A percentile compares a stretch with the other conserved stretches of the same genome.
Conservation (phyloP, 306 rosid species). For the peach (Prunus persica) region Prunus_persica_NCBIv2 NC_034015.1:7669001-7669500, state of each 20-base stretch:
- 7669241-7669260: not conserved
- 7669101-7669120: conserved; percentile 15
- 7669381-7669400: not conserved
- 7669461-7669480: not conserved
- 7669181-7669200: not conserved
- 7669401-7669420: not conserved
- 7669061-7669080: conserved; percentile 85
- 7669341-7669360: not conserved
- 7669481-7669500: not conserved
- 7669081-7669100: conserved; percentile 31
- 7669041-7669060: conserved; percentile 90
- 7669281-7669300: not conserved
- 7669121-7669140: not conserved
- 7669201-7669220: not conserved
- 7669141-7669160: not conserved
- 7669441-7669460: not conserved
- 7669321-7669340: not conserved
- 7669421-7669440: not conserved
- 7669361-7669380: not conserved
- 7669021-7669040: conserved; percentile 41
- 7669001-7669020: conserved; percentile 51
- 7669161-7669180: not conserved
- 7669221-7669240: not conserved
- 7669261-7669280: not conserved
- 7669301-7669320: not conserved